Evolutionary conservation across 2,329 filamentous ascomycete species (phyloP), one percentile per base, ranked within the genome.

Genomic region (Talaromyces sp.): DNA sequence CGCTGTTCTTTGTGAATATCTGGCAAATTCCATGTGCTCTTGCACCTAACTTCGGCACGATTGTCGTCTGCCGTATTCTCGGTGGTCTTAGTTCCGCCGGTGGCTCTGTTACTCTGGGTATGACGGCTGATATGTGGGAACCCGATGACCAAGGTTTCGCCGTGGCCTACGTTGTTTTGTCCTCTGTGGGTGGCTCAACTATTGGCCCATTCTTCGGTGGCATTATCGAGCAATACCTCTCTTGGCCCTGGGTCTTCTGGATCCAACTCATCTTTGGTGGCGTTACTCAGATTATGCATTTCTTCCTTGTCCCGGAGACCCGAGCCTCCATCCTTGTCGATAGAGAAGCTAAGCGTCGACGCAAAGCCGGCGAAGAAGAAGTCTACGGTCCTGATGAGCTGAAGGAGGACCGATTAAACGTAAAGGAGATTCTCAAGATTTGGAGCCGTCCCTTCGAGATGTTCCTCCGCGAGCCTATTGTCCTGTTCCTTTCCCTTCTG

Each of bases 71-170:
- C 14, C 82, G 87, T 56, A 79, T 82, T 8, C 78, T 90, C 0
- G 87, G 87, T 33, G 87, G 87, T 61, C 71, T 90, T 1, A 87
- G 85, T 0, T 88, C 86, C 0, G 87, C 87, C 6, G 87, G 87
- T 55, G 87, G 87, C 44, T 89, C 86, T 1, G 87, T 90, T 46
- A 89, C 87, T 0, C 77, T 90, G 1, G 87, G 86, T 27, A 89
- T 90, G 87, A 84, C 89, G 56, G 86, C 87, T 45, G 87, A 90
- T 65, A 81, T 90, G 78, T 90, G 85, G 78, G 86, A 89, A 63
- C 72, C 86, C 0, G 85, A 89, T 56, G 77, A 78, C 20, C 87
- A 90, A 67, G 87, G 90, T 66, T 89, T 88, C 56, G 88, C 88
- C 1, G 87, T 91, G 2, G 86, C 86, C 1, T 90, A 85, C 55